These are phyloP conservation scores for Sphagnum contortum DNA, from an alignment of 225 moss, liverwort and hornwort species.

Conservation along the genomic window DNA sequence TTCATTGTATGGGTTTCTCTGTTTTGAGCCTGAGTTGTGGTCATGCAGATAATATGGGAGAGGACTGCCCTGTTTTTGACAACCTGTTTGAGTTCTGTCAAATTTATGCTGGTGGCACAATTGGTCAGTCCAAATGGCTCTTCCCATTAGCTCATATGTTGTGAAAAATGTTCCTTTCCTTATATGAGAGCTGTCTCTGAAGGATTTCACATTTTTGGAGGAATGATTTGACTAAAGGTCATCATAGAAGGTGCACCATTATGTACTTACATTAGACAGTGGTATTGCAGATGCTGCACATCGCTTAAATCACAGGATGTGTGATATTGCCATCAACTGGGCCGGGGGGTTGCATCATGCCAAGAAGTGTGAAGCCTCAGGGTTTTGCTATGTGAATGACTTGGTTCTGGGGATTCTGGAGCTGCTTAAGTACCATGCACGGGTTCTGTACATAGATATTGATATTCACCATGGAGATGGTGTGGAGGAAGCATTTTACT, in stretches of 20 bases:
- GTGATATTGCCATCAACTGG: constrained; percentile 98
- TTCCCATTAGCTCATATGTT: too few relatives aligned
- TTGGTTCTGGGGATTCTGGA: constrained; percentile 91
- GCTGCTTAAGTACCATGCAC: constrained; percentile 83
- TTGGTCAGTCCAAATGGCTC: constrained; percentile 41
- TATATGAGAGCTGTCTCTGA: too few relatives aligned
- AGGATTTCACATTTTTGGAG: too few relatives aligned
- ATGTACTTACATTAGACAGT: neutral
- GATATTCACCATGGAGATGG: constrained; percentile 98
- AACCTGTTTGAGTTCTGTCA: constrained; percentile 97
- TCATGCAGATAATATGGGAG: constrained; percentile 90
- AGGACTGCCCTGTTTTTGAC: constrained; percentile 98
- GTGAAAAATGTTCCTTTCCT: too few relatives aligned
- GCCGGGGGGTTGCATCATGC: constrained; percentile 98
- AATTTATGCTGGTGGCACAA: constrained; percentile 94
- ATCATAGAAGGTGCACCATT: too few relatives aligned
- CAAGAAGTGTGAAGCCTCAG: constrained; percentile 94
- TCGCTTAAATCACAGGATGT: constrained; percentile 67
- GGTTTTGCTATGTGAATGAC: constrained; percentile 96
- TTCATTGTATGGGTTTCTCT: too few relatives aligned
- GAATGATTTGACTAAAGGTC: too few relatives aligned
- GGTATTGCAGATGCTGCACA: constrained; percentile 63
- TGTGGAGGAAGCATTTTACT: constrained; percentile 95
- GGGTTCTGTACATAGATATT: constrained; percentile 94
- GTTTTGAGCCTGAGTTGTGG: neutral